A percentile compares a stretch with the other conserved stretches of the same genome.
Evolutionary conservation across 2,329 filamentous ascomycete genomes (phyloP).

Genomic region (Podosphaera xanthii): DNA sequence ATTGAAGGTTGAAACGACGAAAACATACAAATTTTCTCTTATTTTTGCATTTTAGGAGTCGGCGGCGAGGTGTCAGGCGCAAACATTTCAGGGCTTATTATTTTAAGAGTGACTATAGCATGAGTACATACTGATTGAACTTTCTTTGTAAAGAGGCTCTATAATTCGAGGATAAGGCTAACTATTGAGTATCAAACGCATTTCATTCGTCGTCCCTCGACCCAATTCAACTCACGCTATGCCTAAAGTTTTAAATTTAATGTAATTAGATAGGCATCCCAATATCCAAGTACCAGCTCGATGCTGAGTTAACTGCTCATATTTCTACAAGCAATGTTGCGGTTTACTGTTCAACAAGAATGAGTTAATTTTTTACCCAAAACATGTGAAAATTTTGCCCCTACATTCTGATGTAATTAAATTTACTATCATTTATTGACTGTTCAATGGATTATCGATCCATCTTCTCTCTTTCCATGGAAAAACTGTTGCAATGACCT

Average conservation of each 20-base stretch:
- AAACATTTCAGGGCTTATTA: slow-evolving; percentile 2
- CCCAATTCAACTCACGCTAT: slow-evolving; percentile 12
- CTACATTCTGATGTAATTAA: too few species aligned
- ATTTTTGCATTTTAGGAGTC: slow-evolving; percentile 14
- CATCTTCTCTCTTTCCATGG: slow-evolving; percentile 28
- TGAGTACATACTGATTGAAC: neutral
- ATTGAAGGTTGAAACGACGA: slow-evolving; percentile 43
- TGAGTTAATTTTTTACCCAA: too few species aligned
- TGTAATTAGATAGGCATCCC: slow-evolving; percentile 18
- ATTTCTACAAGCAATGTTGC: neutral
- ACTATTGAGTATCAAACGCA: neutral
- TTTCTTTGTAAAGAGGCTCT: neutral
- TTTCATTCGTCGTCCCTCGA: slow-evolving; percentile 8
- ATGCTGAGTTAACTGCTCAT: neutral
- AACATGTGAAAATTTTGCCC: too few species aligned
- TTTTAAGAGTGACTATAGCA: slow-evolving; percentile 17
- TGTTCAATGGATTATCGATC: slow-evolving; percentile 24
- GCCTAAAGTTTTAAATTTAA: slow-evolving; percentile 12
- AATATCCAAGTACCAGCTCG: slow-evolving; percentile 11
- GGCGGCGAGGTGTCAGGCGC: slow-evolving; percentile 17
- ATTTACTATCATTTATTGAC: slow-evolving; percentile 3
- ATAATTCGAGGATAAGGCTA: neutral
- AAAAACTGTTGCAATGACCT: slow-evolving; percentile 41
- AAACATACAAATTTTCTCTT: slow-evolving; percentile 13
- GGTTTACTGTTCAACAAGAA: neutral